These are phyloP conservation scores for Neurospora sp. DNA, from an alignment of 495 filamentous ascomycete genomes.

Conservation along the genomic window DNA sequence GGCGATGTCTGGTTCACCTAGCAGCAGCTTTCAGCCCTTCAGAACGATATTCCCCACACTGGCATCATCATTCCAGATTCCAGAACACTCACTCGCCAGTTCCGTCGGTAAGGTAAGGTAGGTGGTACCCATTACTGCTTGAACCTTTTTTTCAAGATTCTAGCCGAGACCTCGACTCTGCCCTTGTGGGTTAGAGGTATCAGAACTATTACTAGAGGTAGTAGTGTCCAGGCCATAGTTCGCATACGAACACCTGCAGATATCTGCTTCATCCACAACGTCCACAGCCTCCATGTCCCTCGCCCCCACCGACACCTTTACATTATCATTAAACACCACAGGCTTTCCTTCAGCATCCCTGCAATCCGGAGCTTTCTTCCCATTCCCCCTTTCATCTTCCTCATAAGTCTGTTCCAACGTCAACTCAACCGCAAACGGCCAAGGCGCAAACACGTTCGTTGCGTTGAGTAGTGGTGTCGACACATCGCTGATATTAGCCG, in stretches of 20 bases:
- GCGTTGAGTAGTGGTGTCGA: not conserved
- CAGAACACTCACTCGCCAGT: not conserved
- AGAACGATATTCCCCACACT: not conserved
- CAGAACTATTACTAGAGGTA: not conserved
- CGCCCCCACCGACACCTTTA: not conserved
- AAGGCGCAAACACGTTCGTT: constrained; percentile 19
- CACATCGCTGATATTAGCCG: constrained; percentile 9
- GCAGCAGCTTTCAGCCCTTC: not conserved
- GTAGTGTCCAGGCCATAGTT: constrained; percentile 10
- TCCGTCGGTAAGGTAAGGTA: not conserved
- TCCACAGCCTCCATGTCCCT: not conserved
- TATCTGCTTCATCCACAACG: not conserved
- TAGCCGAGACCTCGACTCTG: not conserved
- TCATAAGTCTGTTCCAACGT: constrained; percentile 22
- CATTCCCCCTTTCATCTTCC: constrained; percentile 13
- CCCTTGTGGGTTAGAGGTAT: not conserved
- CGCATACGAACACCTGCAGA: constrained; percentile 15
- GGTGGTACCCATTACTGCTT: not conserved
- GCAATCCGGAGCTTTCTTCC: constrained; percentile 35
- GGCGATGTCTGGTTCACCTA: not conserved
- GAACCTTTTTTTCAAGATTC: not conserved
- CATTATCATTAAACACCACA: constrained; percentile 5
- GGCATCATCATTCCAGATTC: not conserved
- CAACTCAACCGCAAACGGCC: constrained; percentile 41
- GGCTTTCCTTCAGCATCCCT: constrained; percentile 6